Percentiles rank a stretch among this genome's conserved stretches.
These are phyloP conservation scores for Trichoderma atroviride DNA, from an alignment of 2,329 filamentous ascomycete species.

Conservation along the genomic window DNA sequence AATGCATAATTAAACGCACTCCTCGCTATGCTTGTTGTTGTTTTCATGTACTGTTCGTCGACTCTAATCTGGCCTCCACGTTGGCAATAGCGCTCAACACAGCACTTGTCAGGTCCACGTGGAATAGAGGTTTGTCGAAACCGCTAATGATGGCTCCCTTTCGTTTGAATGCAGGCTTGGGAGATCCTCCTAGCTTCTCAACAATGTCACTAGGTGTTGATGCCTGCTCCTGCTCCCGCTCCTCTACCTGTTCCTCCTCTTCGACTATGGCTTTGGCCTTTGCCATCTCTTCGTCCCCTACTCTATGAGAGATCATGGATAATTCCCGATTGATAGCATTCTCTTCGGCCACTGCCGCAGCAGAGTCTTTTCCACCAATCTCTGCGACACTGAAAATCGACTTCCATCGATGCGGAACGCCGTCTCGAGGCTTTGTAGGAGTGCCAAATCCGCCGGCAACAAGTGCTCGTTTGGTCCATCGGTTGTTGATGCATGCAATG, in stretches of 20 bases:
- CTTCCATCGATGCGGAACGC: constrained; percentile 73
- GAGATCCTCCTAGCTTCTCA: constrained; percentile 41
- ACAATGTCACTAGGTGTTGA: not conserved
- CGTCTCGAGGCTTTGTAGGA: constrained; percentile 57
- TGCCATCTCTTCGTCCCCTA: constrained; percentile 44
- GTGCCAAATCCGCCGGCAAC: constrained; percentile 87
- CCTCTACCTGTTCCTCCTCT: constrained; percentile 23
- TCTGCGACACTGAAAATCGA: constrained; percentile 95
- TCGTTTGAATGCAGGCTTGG: constrained; percentile 40
- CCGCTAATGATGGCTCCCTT: constrained; percentile 73
- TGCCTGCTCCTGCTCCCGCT: constrained; percentile 35
- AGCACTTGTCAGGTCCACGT: constrained; percentile 87
- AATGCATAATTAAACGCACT: constrained; percentile 11
- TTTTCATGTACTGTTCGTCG: not conserved
- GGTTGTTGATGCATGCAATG: constrained; percentile 87
- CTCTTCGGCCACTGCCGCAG: constrained; percentile 68
- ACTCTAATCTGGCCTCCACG: constrained; percentile 58
- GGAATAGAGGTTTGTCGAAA: constrained; percentile 89
- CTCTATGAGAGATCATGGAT: constrained; percentile 20
- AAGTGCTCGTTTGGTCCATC: constrained; percentile 89
- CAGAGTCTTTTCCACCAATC: constrained; percentile 71
- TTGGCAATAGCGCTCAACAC: constrained; percentile 86
- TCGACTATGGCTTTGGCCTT: constrained; percentile 32
- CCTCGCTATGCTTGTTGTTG: not conserved
- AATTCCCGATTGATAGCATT: constrained; percentile 55